Percentiles rank a stretch among this genome's conserved stretches.
Evolutionary conservation across 2,329 filamentous ascomycete genomes (phyloP).

Genomic region (Diatrype stigma): DNA sequence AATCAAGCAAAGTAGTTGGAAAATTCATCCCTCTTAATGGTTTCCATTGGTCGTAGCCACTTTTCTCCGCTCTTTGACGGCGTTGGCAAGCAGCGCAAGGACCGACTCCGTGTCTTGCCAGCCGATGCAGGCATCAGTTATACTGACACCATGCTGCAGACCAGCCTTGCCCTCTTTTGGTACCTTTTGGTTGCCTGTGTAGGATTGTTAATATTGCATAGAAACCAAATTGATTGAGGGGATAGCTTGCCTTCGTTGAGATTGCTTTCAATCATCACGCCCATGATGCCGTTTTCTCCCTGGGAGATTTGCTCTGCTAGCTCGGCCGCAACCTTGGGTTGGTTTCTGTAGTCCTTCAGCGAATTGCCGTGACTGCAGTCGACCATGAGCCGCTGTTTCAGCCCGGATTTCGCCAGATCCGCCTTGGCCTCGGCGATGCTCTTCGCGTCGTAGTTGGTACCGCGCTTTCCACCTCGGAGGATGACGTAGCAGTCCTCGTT

Average conservation of each 20-base stretch:
- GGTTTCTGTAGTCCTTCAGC: constrained; percentile 93
- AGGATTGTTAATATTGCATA: constrained; percentile 20
- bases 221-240: not conserved
- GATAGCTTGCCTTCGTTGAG: constrained; percentile 76
- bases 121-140: constrained; percentile 94
- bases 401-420: constrained; percentile 68
- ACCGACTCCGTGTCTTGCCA: constrained; percentile 86
- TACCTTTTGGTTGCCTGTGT: constrained; percentile 78
- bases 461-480: constrained; percentile 84
- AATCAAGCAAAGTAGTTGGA: not conserved
- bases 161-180: constrained; percentile 79
- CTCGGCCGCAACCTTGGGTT: constrained; percentile 82
- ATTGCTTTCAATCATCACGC: constrained; percentile 98
- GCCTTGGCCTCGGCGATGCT: constrained; percentile 82
- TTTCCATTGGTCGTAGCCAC: constrained; percentile 27
- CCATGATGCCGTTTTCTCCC: constrained; percentile 86
- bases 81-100: constrained; percentile 72
- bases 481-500: constrained; percentile 99
- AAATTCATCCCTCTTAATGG: not conserved
- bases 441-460: constrained; percentile 87
- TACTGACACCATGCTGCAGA: constrained; percentile 90
- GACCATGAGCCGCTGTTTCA: constrained; percentile 82
- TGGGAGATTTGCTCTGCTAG: constrained; percentile 80
- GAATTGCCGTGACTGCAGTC: constrained; percentile 98
- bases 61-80: constrained; percentile 70